Percentiles rank a stretch among this genome's conserved stretches.
Conservation (phyloP, 768 basidiomycete genomes). For the Lactarius trivialis region DNA sequence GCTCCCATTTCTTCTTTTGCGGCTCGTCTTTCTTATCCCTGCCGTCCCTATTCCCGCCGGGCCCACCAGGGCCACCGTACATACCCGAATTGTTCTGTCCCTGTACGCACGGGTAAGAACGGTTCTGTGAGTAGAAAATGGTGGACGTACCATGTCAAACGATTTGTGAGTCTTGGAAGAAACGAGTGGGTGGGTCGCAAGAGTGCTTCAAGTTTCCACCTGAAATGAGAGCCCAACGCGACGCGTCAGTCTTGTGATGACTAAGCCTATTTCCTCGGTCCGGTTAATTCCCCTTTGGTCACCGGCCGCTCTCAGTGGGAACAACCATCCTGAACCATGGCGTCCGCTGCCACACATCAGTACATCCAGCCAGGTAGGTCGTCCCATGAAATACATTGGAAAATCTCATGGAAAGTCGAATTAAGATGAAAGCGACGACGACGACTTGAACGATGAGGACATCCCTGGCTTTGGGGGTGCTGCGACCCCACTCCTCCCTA, state of each 20-base stretch:
- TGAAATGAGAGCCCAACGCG: slow-evolving; percentile 24
- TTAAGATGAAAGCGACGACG: slow-evolving; percentile 63
- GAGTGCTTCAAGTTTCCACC: slow-evolving; percentile 12
- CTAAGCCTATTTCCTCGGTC: slow-evolving; percentile 12
- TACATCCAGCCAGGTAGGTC: slow-evolving; percentile 72
- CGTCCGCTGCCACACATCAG: slow-evolving; percentile 52
- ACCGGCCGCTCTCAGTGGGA: background rate
- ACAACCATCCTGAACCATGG: slow-evolving; percentile 16
- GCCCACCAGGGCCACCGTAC: slow-evolving; percentile 28
- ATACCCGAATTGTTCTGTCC: slow-evolving; percentile 71
- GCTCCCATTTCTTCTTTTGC: slow-evolving; percentile 95
- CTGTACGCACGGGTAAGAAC: slow-evolving; percentile 32
- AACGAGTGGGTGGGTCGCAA: slow-evolving; percentile 9
- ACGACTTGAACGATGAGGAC: slow-evolving; percentile 74
- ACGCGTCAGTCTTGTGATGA: slow-evolving; percentile 31
- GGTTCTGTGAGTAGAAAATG: slow-evolving; percentile 9
- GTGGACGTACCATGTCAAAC: slow-evolving; percentile 13
- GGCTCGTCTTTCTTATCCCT: slow-evolving; percentile 43
- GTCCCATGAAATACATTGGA: too few relatives aligned
- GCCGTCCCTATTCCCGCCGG: slow-evolving; percentile 26
- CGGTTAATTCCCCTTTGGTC: background rate
- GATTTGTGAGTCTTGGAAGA: background rate
- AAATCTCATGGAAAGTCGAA: slow-evolving; percentile 18
- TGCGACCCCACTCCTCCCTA: slow-evolving; percentile 32
- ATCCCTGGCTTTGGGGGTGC: slow-evolving; percentile 67